Evolutionary conservation across 2,329 filamentous ascomycete species (phyloP).

Genomic region (Corynespora cassiicola): DNA sequence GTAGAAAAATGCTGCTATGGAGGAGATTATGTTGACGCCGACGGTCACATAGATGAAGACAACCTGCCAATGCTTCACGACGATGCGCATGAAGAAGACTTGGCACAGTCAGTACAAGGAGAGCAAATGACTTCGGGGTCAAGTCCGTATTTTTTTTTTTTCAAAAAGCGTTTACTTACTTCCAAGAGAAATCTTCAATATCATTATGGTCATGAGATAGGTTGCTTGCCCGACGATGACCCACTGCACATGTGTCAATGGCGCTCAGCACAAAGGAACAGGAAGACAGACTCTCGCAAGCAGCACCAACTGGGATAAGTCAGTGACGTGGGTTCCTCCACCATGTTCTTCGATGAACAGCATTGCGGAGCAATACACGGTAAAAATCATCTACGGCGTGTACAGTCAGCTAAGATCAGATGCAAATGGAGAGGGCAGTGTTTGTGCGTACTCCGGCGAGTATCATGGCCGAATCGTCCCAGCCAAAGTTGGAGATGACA

Average conservation of each 20-base stretch:
- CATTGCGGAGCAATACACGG: conserved; percentile 35
- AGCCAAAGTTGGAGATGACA: conserved; percentile 50
- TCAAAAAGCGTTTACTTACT: no score
- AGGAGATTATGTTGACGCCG: conserved; percentile 46
- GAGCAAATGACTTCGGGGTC: no score
- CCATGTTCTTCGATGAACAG: conserved; percentile 37
- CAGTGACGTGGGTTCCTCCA: conserved; percentile 39
- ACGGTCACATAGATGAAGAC: conserved; percentile 40
- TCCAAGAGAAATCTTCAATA: conserved; percentile 53
- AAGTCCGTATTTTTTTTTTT: no score
- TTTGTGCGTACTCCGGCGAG: conserved; percentile 43
- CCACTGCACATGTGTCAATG: conserved; percentile 34
- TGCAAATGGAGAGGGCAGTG: no score
- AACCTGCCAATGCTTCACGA: conserved; percentile 49
- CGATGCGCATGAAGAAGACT: conserved; percentile 54
- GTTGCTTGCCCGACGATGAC: conserved; percentile 43
- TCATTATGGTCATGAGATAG: conserved; percentile 49
- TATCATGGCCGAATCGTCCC: conserved; percentile 52
- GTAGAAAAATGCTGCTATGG: conserved; percentile 55
- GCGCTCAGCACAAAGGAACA: no score
- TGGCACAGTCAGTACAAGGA: no score
- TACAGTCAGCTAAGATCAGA: no score
- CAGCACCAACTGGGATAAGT: conserved; percentile 22
- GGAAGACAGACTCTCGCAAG: conserved; percentile 33
- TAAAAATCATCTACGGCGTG: conserved; percentile 39